A percentile compares a stretch with the other conserved stretches of the same genome.
Evolutionary conservation across 1,284 basidiomycete genomes (phyloP).

Genomic region (Amylostereum chailletii): DNA sequence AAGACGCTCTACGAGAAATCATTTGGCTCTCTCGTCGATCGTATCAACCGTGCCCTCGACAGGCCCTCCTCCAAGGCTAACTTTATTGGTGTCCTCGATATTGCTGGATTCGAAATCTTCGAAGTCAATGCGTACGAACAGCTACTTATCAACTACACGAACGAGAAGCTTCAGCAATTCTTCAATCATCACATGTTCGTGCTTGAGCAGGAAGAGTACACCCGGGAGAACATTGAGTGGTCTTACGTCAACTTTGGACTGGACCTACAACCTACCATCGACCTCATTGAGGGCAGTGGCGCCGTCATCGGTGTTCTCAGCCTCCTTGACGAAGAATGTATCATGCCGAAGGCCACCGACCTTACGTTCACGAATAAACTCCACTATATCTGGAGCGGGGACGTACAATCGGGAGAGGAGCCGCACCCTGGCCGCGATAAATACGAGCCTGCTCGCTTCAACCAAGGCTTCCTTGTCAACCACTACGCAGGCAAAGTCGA

Average conservation of each 20-base stretch:
- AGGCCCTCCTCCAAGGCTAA: slow-evolving; percentile 88
- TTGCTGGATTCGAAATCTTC: slow-evolving; percentile 98
- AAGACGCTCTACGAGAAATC: slow-evolving; percentile 98
- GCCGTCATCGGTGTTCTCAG: slow-evolving; percentile 84
- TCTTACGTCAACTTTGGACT: slow-evolving; percentile 98
- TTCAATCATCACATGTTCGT: slow-evolving; percentile 99
- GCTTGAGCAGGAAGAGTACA: slow-evolving; percentile 98
- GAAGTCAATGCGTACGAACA: slow-evolving; percentile 93
- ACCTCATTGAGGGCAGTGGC: slow-evolving; percentile 83
- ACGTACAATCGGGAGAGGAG: slow-evolving; percentile 38
- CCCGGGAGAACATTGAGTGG: slow-evolving; percentile 96
- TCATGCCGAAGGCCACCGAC: slow-evolving; percentile 98
- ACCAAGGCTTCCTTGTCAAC: slow-evolving; percentile 91
- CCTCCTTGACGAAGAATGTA: slow-evolving; percentile 95
- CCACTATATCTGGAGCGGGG: slow-evolving; percentile 59
- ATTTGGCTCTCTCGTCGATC: slow-evolving; percentile 89
- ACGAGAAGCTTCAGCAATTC: slow-evolving; percentile 95
- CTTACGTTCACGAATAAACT: slow-evolving; percentile 94
- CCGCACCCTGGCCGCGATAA: slow-evolving; percentile 72
- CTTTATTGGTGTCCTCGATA: slow-evolving; percentile 98
- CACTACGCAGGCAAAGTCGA: slow-evolving; percentile 98
- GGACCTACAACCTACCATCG: slow-evolving; percentile 97
- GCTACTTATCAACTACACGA: slow-evolving; percentile 98
- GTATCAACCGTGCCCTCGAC: slow-evolving; percentile 92
- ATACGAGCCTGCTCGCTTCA: slow-evolving; percentile 83